Evolutionary conservation across 495 filamentous ascomycete species (phyloP), one percentile per base, ranked within the genome.

Genomic region (Lasiosphaeris hirsuta): DNA sequence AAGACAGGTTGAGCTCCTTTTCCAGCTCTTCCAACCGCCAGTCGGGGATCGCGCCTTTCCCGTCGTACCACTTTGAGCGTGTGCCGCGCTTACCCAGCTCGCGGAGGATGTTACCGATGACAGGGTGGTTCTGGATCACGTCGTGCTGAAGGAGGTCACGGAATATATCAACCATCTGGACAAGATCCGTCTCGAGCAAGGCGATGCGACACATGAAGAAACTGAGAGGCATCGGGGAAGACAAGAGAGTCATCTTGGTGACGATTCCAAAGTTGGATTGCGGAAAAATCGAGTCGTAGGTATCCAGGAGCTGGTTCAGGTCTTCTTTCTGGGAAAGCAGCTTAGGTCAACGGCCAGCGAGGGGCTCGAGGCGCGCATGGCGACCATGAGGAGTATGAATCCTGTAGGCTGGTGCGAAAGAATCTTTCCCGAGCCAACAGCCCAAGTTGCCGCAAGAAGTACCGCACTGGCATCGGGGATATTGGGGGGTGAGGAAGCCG

Each of bases 211-310:
- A 78, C 6, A 70, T 68, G 64, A 74, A 71, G 60, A 74, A 79
- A 2, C 75, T 71, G 46, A 75, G 70, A 1, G 75, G 75, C 23
- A 72, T 69, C 0, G 70, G 74, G 2, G 71, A 72, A 36, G 76
- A 49, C 67, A 67, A 71, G 36, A 77, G 66, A 10, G 72, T 70
- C 63, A 76, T 65, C 50, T 76, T 76, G 15, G 75, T 78, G 5
- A 77, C 75, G 53, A 78, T 74, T 35, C 66, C 74, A 36, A 78
- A 64, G 45, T 75, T 78, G 48, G 71, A 75, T 59, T 78, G 75
- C 17, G 72, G 57, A 57, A 78, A 78, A 23, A 78, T 67, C 2
- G 72, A 73, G 40, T 77, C 75, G 55, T 75, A 66, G 7, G 67
- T 66, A n/a, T n/a, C n/a, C n/a, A n/a, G n/a, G n/a, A n/a, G n/a